Conservation (phyloP, 2,329 filamentous ascomycete species). For the Aspergillus ibericus region DNA sequence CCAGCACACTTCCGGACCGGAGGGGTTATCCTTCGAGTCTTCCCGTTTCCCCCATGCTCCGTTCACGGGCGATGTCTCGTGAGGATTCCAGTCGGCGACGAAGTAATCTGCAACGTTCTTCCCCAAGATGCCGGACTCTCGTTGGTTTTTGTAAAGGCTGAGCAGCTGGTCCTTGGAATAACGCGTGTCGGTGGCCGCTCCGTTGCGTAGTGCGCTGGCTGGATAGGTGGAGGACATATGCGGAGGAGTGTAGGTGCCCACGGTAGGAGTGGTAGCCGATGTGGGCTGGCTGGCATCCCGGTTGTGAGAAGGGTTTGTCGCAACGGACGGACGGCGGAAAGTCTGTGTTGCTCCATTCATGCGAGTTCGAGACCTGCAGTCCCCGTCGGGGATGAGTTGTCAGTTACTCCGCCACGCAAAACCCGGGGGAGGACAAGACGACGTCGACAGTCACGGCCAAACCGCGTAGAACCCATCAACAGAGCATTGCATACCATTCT, state of each 20-base stretch:
- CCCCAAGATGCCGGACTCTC: conserved; percentile 54
- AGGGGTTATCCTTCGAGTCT: conserved; percentile 70
- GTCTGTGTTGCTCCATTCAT: conserved; percentile 67
- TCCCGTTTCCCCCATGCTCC: conserved; percentile 74
- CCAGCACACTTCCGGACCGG: conserved; percentile 93
- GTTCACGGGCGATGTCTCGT: conserved; percentile 62
- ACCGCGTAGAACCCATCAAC: conserved; percentile 5
- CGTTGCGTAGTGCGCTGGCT: conserved; percentile 52
- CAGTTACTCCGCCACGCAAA: conserved; percentile 4
- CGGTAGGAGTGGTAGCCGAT: conserved; percentile 42
- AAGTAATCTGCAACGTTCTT: conserved; percentile 68
- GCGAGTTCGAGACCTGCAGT: conserved; percentile 58
- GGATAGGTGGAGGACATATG: conserved; percentile 56
- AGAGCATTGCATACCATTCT: conserved; percentile 64
- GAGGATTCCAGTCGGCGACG: conserved; percentile 76
- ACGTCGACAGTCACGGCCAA: background rate
- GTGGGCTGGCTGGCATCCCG: conserved; percentile 44
- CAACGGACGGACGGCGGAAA: conserved; percentile 64
- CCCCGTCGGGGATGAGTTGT: background rate
- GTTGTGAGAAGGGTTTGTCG: conserved; percentile 52
- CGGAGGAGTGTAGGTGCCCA: conserved; percentile 60
- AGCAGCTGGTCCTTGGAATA: conserved; percentile 81
- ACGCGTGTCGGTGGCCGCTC: conserved; percentile 57
- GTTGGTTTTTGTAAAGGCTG: conserved; percentile 65
- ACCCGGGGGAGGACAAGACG: conserved; percentile 4